Conservation (phyloP, 2,329 filamentous ascomycete species). For the Pseudogymnoascus sp. region DNA sequence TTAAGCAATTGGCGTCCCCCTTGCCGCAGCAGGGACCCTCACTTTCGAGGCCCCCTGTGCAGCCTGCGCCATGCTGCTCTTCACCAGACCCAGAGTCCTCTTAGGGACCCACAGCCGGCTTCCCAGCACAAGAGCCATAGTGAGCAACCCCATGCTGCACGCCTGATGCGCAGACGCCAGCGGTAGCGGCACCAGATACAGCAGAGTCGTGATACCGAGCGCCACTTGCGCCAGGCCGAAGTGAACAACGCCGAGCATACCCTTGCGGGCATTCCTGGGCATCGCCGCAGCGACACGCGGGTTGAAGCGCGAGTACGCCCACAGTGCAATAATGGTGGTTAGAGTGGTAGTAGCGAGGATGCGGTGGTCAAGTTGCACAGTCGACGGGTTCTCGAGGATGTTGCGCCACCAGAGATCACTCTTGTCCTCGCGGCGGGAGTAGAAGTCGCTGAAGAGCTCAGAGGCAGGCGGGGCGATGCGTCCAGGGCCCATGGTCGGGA, state of each 20-base stretch:
- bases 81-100: slow-evolving; percentile 51
- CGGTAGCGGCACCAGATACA: slow-evolving; percentile 86
- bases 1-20: neutral
- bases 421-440: slow-evolving; percentile 67
- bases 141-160: slow-evolving; percentile 75
- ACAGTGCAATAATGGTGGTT: slow-evolving; percentile 68
- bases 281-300: slow-evolving; percentile 47
- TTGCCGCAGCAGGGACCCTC: neutral
- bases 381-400: slow-evolving; percentile 90
- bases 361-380: slow-evolving; percentile 93
- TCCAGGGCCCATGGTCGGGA: slow-evolving; percentile 86
- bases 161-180: slow-evolving; percentile 90
- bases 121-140: slow-evolving; percentile 70
- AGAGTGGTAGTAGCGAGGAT: slow-evolving; percentile 87
- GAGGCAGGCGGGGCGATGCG: slow-evolving; percentile 64
- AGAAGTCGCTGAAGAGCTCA: slow-evolving; percentile 80
- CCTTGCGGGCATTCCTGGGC: slow-evolving; percentile 55
- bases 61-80: slow-evolving; percentile 25
- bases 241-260: slow-evolving; percentile 71
- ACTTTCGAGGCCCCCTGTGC: neutral
- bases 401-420: slow-evolving; percentile 95
- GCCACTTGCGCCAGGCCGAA: slow-evolving; percentile 73
- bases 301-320: slow-evolving; percentile 67
- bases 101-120: slow-evolving; percentile 68
- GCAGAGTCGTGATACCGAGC: slow-evolving; percentile 81